A percentile compares a stretch with the other conserved stretches of the same genome.
Evolutionary conservation across 306 rosid species (phyloP).

Genomic region (Glycine tomentella): DNA sequence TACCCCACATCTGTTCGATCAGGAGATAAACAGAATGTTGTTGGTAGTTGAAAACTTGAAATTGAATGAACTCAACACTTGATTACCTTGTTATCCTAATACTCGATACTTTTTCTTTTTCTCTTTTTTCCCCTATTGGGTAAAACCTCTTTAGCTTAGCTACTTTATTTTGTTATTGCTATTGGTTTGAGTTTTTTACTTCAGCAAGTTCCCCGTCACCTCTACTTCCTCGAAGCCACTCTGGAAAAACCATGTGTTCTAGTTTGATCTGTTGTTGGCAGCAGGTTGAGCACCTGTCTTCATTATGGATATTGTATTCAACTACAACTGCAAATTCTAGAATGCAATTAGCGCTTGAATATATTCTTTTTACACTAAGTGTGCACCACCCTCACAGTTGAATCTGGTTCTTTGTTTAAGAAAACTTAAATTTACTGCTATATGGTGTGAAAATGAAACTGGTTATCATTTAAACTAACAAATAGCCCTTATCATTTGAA

Average conservation of each 20-base stretch:
- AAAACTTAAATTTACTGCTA: neutral
- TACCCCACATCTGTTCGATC: neutral
- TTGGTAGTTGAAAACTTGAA: neutral
- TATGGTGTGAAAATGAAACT: neutral
- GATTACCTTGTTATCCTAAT: slow-evolving; percentile 10
- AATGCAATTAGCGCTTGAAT: slow-evolving; percentile 7
- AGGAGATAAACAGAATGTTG: no score
- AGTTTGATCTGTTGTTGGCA: neutral
- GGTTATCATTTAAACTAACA: neutral
- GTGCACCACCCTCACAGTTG: neutral
- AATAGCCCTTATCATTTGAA: neutral
- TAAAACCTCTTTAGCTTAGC: slow-evolving; percentile 8
- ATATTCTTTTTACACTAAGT: neutral
- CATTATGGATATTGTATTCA: neutral
- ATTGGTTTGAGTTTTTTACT: neutral
- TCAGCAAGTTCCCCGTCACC: neutral
- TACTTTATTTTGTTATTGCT: slow-evolving; percentile 2
- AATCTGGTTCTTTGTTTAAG: neutral
- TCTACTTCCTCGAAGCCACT: no score
- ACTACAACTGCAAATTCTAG: neutral
- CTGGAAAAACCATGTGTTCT: no score
- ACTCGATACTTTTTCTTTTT: neutral
- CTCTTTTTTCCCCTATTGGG: neutral
- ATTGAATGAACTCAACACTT: neutral
- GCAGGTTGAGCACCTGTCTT: neutral